Conservation (phyloP, 2,329 filamentous ascomycete genomes). For the Juglanconis juglandina region DNA sequence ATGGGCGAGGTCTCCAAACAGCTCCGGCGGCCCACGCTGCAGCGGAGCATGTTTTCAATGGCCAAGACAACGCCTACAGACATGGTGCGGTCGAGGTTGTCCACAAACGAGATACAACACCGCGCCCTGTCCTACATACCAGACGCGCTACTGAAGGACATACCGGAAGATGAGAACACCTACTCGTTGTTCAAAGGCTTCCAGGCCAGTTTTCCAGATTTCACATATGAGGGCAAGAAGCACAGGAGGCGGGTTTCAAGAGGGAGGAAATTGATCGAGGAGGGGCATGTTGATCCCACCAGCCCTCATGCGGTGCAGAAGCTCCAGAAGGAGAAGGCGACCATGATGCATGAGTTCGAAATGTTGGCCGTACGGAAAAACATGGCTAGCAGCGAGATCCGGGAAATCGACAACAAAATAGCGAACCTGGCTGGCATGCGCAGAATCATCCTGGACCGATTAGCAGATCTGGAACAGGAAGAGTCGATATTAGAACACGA, state of each 20-base stretch:
- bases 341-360: slow-evolving; percentile 80
- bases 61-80: slow-evolving; percentile 90
- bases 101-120: slow-evolving; percentile 87
- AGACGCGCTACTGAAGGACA: slow-evolving; percentile 84
- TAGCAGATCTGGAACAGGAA: slow-evolving; percentile 85
- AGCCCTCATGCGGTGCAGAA: slow-evolving; percentile 66
- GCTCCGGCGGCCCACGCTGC: slow-evolving; percentile 75
- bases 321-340: slow-evolving; percentile 75
- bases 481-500: slow-evolving; percentile 89
- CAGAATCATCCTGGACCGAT: slow-evolving; percentile 80
- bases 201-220: slow-evolving; percentile 77
- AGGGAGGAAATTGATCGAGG: slow-evolving; percentile 71
- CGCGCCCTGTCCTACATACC: slow-evolving; percentile 83
- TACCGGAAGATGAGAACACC: slow-evolving; percentile 78
- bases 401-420: slow-evolving; percentile 95
- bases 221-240: slow-evolving; percentile 67
- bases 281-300: slow-evolving; percentile 52
- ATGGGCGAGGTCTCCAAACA: slow-evolving; percentile 88
- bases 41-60: slow-evolving; percentile 88
- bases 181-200: slow-evolving; percentile 98
- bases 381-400: slow-evolving; percentile 95
- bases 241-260: slow-evolving; percentile 68
- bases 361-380: slow-evolving; percentile 92
- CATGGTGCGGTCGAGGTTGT: slow-evolving; percentile 86
- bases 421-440: slow-evolving; percentile 90